Evolutionary conservation across 148 eudicot genomes (phyloP), one percentile per base, ranked within the genome.

Genomic region (Polygonum aviculare): DNA sequence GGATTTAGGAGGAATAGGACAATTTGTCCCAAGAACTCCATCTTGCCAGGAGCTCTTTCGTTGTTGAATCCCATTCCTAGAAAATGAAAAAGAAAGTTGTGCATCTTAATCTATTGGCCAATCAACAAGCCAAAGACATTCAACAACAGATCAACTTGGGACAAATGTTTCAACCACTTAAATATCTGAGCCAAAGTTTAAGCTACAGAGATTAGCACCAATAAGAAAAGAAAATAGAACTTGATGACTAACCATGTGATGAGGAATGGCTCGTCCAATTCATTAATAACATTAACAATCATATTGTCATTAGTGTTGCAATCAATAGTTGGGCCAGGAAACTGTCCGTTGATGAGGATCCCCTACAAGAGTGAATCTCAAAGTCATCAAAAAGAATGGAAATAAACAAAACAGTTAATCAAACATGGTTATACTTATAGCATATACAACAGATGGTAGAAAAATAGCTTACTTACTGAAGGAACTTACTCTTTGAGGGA

Each of bases 1-100:
- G 26, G 87, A 54, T 75, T 83, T 77, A 7, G 95, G 90, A 45
- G 84, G 98, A 75, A 94, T 94, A 1, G 97, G 98, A 72, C 97
- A 94, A 55, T 91, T 94, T 2, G 98, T 93, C 60, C 98, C 98
- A 41, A 89, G 86, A 38, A 91, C 94, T 10, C 98, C 98, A 78
- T 91, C 98, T 88, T 89, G 94, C 96, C 96, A 93, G 0, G 94
- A 88, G 73, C 14, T 77, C 81, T 89, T 93, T 49, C 98, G 84
- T 75, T 93, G 96, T 72, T 89, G 87, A 62, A 93, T 10, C 33
- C 98, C 98, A 69, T 87, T 86, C 98, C 98, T 94, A 79, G 69
- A n/a, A 80, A 80, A 18, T 62, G 16, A 38, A 19, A 77, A 75
- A 21, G 31, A 70, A 67, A 51, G 2, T 22, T 60, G 12, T n/a